Conservation (phyloP, 371 early-diverging fungal genomes). For the Dinochytrium kinnereticum region DNA sequence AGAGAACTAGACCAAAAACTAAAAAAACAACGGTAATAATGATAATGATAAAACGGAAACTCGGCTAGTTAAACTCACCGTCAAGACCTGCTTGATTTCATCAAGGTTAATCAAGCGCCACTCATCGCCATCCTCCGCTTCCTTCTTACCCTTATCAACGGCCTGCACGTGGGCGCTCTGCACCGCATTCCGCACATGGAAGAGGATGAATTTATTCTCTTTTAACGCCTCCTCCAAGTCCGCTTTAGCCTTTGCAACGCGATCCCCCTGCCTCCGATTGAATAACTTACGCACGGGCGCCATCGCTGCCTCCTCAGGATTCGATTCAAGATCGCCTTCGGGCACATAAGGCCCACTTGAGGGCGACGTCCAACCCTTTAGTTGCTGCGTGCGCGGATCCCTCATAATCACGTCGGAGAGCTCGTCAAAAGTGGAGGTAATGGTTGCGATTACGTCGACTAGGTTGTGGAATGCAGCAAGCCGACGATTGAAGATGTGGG, state of each 20-base stretch:
- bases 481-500: slow-evolving; percentile 40
- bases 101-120: slow-evolving; percentile 44
- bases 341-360: slow-evolving; percentile 12
- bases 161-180: slow-evolving; percentile 37
- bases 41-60: too few relatives aligned
- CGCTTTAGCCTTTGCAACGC: slow-evolving; percentile 28
- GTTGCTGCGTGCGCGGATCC: slow-evolving; percentile 38
- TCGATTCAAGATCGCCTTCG: slow-evolving; percentile 9
- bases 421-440: slow-evolving; percentile 39
- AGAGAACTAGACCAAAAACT: too few relatives aligned
- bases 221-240: slow-evolving; percentile 36
- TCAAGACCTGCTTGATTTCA: slow-evolving; percentile 48
- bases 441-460: slow-evolving; percentile 29
- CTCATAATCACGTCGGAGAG: slow-evolving; percentile 16
- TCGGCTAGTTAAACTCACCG: too few relatives aligned
- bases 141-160: slow-evolving; percentile 40
- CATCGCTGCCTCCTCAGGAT: slow-evolving; percentile 15
- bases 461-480: slow-evolving; percentile 40
- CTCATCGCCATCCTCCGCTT: slow-evolving; percentile 42
- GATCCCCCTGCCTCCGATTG: slow-evolving; percentile 25
- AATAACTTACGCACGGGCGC: slow-evolving; percentile 24
- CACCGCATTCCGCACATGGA: slow-evolving; percentile 50
- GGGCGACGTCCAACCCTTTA: slow-evolving; percentile 22
- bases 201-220: slow-evolving; percentile 52
- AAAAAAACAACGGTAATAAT: too few relatives aligned